Percentiles rank a stretch among this genome's conserved stretches.
phyloP scores from a whole-genome alignment of 1,139 yeast genomes.

The Saccharomyces uvarum region DNA sequence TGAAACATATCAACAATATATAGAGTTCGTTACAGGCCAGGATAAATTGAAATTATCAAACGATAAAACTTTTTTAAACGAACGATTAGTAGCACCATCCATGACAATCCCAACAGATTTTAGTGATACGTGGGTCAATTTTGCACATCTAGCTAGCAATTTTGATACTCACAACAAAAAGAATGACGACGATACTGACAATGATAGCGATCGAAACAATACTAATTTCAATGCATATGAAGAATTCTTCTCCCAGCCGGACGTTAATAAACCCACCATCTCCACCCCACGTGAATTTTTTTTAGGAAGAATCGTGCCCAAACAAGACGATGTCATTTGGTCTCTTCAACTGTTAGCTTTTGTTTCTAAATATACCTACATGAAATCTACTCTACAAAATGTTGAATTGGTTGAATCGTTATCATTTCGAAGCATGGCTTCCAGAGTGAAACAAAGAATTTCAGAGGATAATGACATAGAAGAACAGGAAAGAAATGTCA shows the following conservation, averaged over 20 bases:
- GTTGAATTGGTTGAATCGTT: slow-evolving; percentile 51
- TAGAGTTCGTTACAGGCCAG: slow-evolving; percentile 15
- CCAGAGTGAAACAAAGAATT: slow-evolving; percentile 16
- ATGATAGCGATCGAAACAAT: neutral
- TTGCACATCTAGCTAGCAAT: neutral
- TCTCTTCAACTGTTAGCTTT: slow-evolving; percentile 85
- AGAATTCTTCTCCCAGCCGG: slow-evolving; percentile 13
- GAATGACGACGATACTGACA: slow-evolving; percentile 4
- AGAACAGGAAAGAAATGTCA: neutral
- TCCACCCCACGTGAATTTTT: slow-evolving; percentile 57
- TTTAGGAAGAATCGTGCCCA: slow-evolving; percentile 72
- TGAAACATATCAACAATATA: slow-evolving; percentile 18
- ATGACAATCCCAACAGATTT: slow-evolving; percentile 21
- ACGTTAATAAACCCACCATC: slow-evolving; percentile 15
- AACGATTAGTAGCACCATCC: slow-evolving; percentile 12
- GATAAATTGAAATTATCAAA: slow-evolving; percentile 13
- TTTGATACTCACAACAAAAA: neutral
- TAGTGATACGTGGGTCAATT: slow-evolving; percentile 15
- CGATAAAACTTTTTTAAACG: slow-evolving; percentile 10
- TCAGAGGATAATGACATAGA: neutral
- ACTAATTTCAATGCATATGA: slow-evolving; percentile 7
- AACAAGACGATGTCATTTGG: slow-evolving; percentile 92
- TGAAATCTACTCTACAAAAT: slow-evolving; percentile 65
- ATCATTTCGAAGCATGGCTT: slow-evolving; percentile 31
- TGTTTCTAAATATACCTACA: slow-evolving; percentile 79